Evolutionary conservation across 768 basidiomycete genomes (phyloP).

Genomic region (Tephrocybe sp.): DNA sequence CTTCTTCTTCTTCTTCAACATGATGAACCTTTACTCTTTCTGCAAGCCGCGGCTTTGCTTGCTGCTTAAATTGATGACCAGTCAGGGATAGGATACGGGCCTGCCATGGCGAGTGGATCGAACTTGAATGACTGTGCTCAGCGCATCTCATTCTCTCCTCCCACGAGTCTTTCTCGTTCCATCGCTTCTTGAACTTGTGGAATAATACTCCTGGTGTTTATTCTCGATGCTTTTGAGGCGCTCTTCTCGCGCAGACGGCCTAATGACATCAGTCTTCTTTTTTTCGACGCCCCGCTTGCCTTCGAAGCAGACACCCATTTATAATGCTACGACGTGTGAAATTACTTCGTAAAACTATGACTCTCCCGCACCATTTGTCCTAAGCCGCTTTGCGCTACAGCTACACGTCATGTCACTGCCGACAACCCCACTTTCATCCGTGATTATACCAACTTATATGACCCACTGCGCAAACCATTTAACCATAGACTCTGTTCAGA

Average conservation of each 20-base stretch:
- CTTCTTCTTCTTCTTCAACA: background rate
- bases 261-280: slow-evolving; percentile 26
- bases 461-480: slow-evolving; percentile 13
- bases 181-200: background rate
- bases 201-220: too few relatives aligned
- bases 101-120: background rate
- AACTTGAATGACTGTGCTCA: background rate
- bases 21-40: too few relatives aligned
- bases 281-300: slow-evolving; percentile 21
- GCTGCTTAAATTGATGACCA: too few relatives aligned
- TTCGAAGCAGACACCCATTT: slow-evolving; percentile 23
- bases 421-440: slow-evolving; percentile 19
- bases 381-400: slow-evolving; percentile 24
- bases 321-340: slow-evolving; percentile 20
- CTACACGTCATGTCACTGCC: slow-evolving; percentile 38
- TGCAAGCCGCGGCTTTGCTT: background rate
- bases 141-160: background rate
- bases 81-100: too few relatives aligned
- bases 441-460: slow-evolving; percentile 9
- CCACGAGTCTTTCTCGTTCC: background rate
- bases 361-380: slow-evolving; percentile 9
- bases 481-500: background rate
- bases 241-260: slow-evolving; percentile 8
- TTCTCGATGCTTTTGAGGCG: too few relatives aligned
- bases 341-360: slow-evolving; percentile 14